Evolutionary conservation across 1,284 basidiomycete genomes (phyloP).

Genomic region (Melampsora americana): DNA sequence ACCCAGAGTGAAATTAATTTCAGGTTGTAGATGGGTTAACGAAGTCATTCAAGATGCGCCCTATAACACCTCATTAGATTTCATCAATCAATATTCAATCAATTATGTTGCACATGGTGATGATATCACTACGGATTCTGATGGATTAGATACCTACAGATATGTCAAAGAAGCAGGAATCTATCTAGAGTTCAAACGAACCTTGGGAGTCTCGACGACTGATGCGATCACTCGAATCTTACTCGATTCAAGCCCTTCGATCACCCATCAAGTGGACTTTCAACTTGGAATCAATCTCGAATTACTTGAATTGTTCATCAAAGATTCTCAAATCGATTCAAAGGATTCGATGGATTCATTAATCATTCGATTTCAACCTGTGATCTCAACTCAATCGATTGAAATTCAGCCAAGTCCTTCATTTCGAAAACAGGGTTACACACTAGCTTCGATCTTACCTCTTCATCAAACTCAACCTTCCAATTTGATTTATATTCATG

Average conservation of each 20-base stretch:
- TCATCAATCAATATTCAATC: conserved; percentile 18
- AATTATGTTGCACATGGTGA: conserved; percentile 40
- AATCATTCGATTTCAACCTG: neutral
- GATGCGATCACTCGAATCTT: conserved; percentile 25
- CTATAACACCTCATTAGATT: conserved; percentile 23
- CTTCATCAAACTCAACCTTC: neutral
- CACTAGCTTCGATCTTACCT: conserved; percentile 11
- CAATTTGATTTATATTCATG: conserved; percentile 18
- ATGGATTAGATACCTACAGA: conserved; percentile 30
- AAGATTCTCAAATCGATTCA: neutral
- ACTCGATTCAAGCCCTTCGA: neutral
- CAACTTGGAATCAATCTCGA: conserved; percentile 8
- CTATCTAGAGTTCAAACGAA: conserved; percentile 27
- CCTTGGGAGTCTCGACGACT: conserved; percentile 21
- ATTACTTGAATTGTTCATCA: conserved; percentile 20
- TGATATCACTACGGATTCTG: conserved; percentile 24
- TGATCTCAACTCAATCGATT: neutral
- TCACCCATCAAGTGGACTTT: too few species aligned
- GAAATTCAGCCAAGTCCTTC: neutral
- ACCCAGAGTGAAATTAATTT: conserved; percentile 10
- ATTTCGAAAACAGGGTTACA: neutral
- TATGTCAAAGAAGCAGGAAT: conserved; percentile 34
- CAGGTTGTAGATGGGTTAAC: conserved; percentile 38
- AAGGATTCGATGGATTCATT: neutral
- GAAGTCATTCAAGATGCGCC: conserved; percentile 33